phyloP scores from a whole-genome alignment of 176 grass and related monocot species.

The Triticum timopheevii region DNA sequence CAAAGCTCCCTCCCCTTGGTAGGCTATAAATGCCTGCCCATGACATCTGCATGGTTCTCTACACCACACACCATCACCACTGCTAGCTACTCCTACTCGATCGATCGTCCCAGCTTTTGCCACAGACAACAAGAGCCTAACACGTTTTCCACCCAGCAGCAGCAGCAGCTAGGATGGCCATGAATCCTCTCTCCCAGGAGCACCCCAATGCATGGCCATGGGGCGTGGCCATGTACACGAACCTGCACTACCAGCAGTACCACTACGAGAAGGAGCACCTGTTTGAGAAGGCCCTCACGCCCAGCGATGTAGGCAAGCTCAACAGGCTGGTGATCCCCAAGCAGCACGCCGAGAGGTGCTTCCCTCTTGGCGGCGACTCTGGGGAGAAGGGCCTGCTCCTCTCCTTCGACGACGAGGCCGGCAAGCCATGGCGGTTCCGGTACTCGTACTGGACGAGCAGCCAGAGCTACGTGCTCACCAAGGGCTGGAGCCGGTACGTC shows the following conservation, averaged over 20 bases:
- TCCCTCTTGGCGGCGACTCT: slow-evolving; percentile 64
- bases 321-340: slow-evolving; percentile 94
- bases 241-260: slow-evolving; percentile 61
- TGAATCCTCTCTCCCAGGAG: slow-evolving; percentile 58
- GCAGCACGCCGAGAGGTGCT: slow-evolving; percentile 87
- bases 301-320: slow-evolving; percentile 88
- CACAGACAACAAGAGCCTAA: slow-evolving; percentile 27
- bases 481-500: slow-evolving; percentile 95
- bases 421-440: slow-evolving; percentile 80
- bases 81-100: slow-evolving; percentile 35
- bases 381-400: slow-evolving; percentile 77
- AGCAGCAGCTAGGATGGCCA: slow-evolving; percentile 40
- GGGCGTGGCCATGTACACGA: slow-evolving; percentile 67
- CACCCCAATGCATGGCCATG: slow-evolving; percentile 61
- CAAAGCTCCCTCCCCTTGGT: slow-evolving; percentile 48
- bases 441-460: slow-evolving; percentile 99
- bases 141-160: slow-evolving; percentile 16
- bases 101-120: slow-evolving; percentile 35
- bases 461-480: slow-evolving; percentile 98
- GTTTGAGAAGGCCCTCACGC: slow-evolving; percentile 85
- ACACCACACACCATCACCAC: slow-evolving; percentile 44
- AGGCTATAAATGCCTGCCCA: slow-evolving; percentile 83
- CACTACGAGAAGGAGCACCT: slow-evolving; percentile 72
- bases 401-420: slow-evolving; percentile 80
- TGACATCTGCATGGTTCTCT: slow-evolving; percentile 76